Base-by-base conservation (phyloP, 1,284 basidiomycete genomes). In the Calocybe gambosa region DNA sequence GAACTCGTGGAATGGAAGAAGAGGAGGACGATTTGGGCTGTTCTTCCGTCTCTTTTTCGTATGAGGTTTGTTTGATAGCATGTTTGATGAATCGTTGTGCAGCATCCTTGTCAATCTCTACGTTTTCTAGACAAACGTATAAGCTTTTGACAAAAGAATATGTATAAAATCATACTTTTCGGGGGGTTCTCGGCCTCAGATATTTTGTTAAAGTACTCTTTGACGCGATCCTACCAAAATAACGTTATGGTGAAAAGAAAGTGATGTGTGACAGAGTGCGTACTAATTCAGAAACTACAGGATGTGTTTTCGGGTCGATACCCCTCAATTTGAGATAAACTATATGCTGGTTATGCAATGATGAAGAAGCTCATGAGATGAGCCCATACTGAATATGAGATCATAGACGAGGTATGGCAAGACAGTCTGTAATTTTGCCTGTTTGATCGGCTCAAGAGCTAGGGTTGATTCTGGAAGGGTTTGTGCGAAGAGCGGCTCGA, bases 391-490 rank as follows among this genome's bases (percentile, higher is more conserved):
- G 66, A 89, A 90, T n/a, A 89, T 68, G 13, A 91, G 72, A 62
- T 89, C 87, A 55, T 91, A 88, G 2, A 86, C 72, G n/a, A 88
- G 68, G 62, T 91, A 90, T 9, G 85, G 83, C 23, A 89, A 60
- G 28, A 79, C 68, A 5, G 82, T 80, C 51, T 90, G 83, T 6
- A 89, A 62, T 60, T 89, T 88, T 21, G 86, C 88, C 57, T 88
- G 83, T 52, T 89, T 82, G n/a, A 90, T 70, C 2, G 78, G 77
- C 49, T 86, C 80, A 18, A 89, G 71, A 5, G 69, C 69, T 18
- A 82, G 62, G 12, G 83, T 61, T 0, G 79, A 78, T 55, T 89
- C 84, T 2, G 81, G 74, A 5, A 89, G 68, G 3, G 81, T 70
- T 53, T 82, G 75, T 0, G 79, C 63, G 33, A 88, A 70, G 4